Conservation (phyloP, 495 filamentous ascomycete genomes). For the Neurospora sp. region DNA sequence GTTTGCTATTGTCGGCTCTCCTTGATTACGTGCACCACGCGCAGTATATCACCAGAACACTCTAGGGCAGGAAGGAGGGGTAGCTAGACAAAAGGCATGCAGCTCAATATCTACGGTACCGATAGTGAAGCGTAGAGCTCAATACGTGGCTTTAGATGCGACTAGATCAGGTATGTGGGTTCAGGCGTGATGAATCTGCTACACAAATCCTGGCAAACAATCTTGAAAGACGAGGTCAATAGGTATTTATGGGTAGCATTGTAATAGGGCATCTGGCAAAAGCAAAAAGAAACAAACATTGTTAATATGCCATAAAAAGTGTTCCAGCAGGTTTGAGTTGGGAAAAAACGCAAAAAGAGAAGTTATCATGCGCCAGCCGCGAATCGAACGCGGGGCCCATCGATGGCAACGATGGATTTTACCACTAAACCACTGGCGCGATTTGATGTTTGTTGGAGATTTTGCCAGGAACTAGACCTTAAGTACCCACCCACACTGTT, state of each 20-base stretch:
- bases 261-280: not conserved
- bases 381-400: conserved; percentile 44
- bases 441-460: not conserved
- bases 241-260: not conserved
- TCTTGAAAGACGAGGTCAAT: not conserved
- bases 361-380: conserved; percentile 29
- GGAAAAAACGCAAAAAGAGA: not conserved
- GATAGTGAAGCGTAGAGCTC: not conserved
- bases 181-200: not conserved
- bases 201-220: not conserved
- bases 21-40: not conserved
- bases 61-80: not conserved
- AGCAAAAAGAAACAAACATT: not conserved
- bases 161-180: not conserved
- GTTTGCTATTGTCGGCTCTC: not conserved
- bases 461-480: accelerated
- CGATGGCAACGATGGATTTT: conserved; percentile 46
- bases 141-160: not conserved
- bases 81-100: not conserved
- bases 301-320: not conserved
- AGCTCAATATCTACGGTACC: not conserved
- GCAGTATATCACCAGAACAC: not conserved
- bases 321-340: not conserved
- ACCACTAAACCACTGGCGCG: conserved; percentile 39
- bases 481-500: not conserved